Conservation (phyloP, 208 protist genomes). For the Phytomonas serpens region DNA sequence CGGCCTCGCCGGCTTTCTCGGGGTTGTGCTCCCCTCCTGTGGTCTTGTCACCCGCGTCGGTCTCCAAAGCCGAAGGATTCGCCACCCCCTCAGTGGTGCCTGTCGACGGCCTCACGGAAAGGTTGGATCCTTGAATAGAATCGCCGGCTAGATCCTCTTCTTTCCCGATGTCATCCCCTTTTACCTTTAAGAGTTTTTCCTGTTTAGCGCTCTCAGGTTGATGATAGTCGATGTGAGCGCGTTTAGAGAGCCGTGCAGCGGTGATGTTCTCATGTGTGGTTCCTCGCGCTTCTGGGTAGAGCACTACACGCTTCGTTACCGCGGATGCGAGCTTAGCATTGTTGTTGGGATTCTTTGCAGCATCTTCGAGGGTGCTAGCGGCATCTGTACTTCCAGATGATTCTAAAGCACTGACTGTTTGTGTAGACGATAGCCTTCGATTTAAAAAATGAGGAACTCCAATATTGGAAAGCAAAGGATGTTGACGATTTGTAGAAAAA, state of each 20-base stretch:
- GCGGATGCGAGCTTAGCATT: not conserved
- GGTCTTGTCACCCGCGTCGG: not conserved
- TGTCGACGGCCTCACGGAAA: not conserved
- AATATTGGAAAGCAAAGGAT: not conserved
- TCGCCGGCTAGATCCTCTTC: conserved; percentile 8
- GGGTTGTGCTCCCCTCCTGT: not conserved
- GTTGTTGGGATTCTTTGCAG: not conserved
- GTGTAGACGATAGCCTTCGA: not conserved
- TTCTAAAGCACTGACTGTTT: not conserved
- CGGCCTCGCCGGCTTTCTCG: conserved; percentile 2
- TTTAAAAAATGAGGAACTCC: not conserved
- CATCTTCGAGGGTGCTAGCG: not conserved
- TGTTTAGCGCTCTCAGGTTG: conserved; percentile 27
- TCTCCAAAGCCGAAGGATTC: conserved; percentile 16
- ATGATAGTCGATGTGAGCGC: conserved; percentile 68
- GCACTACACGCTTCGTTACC: not conserved
- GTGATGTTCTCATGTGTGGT: conserved; percentile 10
- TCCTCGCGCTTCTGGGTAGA: not conserved
- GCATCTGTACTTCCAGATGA: not conserved
- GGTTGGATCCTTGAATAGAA: conserved; percentile 12
- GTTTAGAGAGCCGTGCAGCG: conserved; percentile 26
- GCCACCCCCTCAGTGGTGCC: not conserved
- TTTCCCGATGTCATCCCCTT: conserved; percentile 19
- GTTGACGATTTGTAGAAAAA: not conserved
- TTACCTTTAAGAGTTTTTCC: not conserved